Conservation (phyloP, 352 stramenopile species). For the Phytophthora pinifolia region DNA sequence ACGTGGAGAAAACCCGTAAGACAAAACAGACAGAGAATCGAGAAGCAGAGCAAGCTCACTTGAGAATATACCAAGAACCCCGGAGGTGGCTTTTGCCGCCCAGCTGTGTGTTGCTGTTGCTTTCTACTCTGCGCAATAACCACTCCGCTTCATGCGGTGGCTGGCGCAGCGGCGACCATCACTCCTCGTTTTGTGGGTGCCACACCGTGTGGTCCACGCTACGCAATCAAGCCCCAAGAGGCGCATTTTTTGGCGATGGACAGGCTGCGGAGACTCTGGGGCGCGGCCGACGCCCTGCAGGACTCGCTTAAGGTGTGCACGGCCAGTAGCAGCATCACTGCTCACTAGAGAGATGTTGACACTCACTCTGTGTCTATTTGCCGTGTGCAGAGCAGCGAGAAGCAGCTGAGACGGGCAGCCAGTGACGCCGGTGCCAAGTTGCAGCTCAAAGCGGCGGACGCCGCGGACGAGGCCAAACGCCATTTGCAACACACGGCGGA, state of each 20-base stretch:
- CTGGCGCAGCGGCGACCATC: conserved; percentile 7
- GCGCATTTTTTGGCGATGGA: too few species aligned
- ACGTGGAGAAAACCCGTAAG: too few species aligned
- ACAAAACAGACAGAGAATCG: too few species aligned
- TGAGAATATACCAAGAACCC: too few species aligned
- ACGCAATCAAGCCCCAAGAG: too few species aligned
- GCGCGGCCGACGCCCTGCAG: conserved; percentile 25
- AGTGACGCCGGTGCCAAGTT: conserved; percentile 12
- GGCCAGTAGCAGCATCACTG: neutral
- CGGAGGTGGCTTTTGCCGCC: too few species aligned
- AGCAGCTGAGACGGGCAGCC: conserved; percentile 16
- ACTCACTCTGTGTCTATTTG: neutral
- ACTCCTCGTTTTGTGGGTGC: conserved; percentile 15
- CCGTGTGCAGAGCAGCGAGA: conserved; percentile 13
- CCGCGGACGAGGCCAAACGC: conserved; percentile 18
- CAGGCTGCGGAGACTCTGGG: conserved; percentile 26
- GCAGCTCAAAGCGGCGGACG: conserved; percentile 4
- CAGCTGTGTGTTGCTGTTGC: too few species aligned
- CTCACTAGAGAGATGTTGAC: neutral
- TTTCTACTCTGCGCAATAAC: too few species aligned
- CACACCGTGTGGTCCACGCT: neutral
- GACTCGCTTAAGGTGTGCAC: conserved; percentile 26
- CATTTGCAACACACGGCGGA: conserved; percentile 13
- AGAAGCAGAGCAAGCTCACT: too few species aligned
- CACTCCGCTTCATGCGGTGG: too few species aligned